phyloP scores from a whole-genome alignment of 2,329 filamentous ascomycete genomes.

The Aspergillus amoenus region DNA sequence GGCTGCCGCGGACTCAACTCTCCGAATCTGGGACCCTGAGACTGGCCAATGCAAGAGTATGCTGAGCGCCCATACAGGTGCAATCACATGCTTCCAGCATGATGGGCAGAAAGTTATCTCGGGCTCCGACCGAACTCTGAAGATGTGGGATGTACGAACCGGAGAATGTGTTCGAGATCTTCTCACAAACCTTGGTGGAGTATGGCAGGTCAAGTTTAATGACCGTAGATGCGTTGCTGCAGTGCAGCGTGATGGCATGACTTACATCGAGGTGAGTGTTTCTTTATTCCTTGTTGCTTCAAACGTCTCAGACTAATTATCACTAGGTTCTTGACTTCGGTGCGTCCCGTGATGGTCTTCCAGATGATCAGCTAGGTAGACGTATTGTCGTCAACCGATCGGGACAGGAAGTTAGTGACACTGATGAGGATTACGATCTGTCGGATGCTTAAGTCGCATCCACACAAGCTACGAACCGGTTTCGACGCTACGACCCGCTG shows the following conservation, averaged over 20 bases:
- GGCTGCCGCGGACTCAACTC: conserved; percentile 89
- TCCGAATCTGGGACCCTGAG: conserved; percentile 96
- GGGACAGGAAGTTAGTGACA: conserved; percentile 38
- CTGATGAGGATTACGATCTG: conserved; percentile 35
- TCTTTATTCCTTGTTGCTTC: neutral
- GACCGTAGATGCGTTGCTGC: conserved; percentile 92
- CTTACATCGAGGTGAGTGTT: conserved; percentile 87
- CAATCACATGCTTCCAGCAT: conserved; percentile 98
- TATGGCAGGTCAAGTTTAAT: conserved; percentile 99
- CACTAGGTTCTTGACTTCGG: conserved; percentile 95
- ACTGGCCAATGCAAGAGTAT: conserved; percentile 86
- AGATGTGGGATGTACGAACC: conserved; percentile 96
- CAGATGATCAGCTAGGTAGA: conserved; percentile 72
- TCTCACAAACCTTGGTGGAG: conserved; percentile 88
- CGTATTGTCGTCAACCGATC: conserved; percentile 60
- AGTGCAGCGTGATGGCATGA: conserved; percentile 87
- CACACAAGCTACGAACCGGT: neutral
- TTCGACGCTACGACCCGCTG: neutral
- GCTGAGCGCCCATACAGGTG: conserved; percentile 89
- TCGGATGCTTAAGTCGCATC: conserved; percentile 21
- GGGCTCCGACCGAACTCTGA: conserved; percentile 90
- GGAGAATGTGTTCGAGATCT: conserved; percentile 92
- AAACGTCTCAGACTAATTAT: conserved; percentile 15
- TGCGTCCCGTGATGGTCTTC: conserved; percentile 82
- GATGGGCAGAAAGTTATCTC: conserved; percentile 96